Conservation (phyloP, 208 protist species). For the Histomonas meleagridis region DNA sequence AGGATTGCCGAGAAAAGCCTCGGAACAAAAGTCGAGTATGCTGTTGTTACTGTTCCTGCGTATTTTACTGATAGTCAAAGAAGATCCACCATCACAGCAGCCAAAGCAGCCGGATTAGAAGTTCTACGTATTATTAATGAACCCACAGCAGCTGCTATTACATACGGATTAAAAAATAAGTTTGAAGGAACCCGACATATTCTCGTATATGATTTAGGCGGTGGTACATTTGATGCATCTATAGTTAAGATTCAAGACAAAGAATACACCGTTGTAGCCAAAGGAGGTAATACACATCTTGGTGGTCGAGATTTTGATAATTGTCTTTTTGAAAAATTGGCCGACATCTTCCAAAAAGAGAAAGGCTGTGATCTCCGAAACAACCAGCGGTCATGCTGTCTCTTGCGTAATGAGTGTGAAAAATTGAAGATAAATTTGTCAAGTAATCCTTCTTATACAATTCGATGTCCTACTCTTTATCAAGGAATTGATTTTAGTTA, state of each 20-base stretch:
- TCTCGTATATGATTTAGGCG: slow-evolving; percentile 58
- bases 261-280: slow-evolving; percentile 76
- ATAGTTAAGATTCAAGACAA: slow-evolving; percentile 87
- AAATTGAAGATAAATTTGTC: slow-evolving; percentile 77
- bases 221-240: slow-evolving; percentile 77
- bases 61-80: slow-evolving; percentile 88
- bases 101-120: slow-evolving; percentile 70
- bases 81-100: slow-evolving; percentile 74
- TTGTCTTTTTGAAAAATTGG: slow-evolving; percentile 83
- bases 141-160: slow-evolving; percentile 95
- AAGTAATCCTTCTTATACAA: slow-evolving; percentile 2
- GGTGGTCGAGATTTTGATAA: slow-evolving; percentile 87
- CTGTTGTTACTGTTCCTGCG: slow-evolving; percentile 81
- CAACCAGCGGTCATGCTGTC: slow-evolving; percentile 57
- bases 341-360: slow-evolving; percentile 81
- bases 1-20: slow-evolving; percentile 79
- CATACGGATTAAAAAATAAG: slow-evolving; percentile 81
- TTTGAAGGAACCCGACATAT: slow-evolving; percentile 42
- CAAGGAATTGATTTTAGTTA: slow-evolving; percentile 10
- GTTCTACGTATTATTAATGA: slow-evolving; percentile 99
- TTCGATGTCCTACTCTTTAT: slow-evolving; percentile 75
- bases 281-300: slow-evolving; percentile 92
- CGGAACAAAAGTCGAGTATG: slow-evolving; percentile 70
- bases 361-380: slow-evolving; percentile 61
- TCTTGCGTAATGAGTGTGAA: slow-evolving; percentile 65